Conservation (phyloP, 1,284 basidiomycete species). For the Rhodofomes roseus region DNA sequence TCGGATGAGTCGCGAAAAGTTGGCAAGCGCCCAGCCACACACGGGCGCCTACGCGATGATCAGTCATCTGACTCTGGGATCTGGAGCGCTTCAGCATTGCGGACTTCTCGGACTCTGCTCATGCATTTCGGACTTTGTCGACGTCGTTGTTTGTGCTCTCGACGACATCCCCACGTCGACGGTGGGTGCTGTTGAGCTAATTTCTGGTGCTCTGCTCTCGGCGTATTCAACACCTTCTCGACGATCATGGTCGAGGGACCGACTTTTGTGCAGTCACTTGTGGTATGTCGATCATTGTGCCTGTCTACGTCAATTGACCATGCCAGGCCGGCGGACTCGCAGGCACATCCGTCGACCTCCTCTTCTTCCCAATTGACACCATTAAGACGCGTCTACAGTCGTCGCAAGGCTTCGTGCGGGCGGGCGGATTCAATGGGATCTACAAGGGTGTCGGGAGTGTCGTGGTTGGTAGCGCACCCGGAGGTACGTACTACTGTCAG, state of each 20-base stretch:
- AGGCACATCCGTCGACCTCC: slow-evolving; percentile 87
- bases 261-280: slow-evolving; percentile 27
- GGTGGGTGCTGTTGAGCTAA: no score
- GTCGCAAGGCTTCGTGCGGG: slow-evolving; percentile 77
- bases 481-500: slow-evolving; percentile 54
- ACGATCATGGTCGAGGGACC: slow-evolving; percentile 3
- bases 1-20: background rate
- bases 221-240: no score
- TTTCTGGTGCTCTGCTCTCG: no score
- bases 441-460: slow-evolving; percentile 97
- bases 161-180: background rate
- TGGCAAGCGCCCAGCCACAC: background rate
- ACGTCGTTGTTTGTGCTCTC: background rate
- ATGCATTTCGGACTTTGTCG: background rate
- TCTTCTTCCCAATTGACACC: slow-evolving; percentile 97
- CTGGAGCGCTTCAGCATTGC: background rate
- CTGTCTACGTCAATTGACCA: background rate
- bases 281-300: slow-evolving; percentile 11
- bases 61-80: background rate
- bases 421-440: slow-evolving; percentile 90
- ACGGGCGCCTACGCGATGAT: background rate
- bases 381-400: slow-evolving; percentile 95
- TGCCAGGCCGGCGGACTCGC: slow-evolving; percentile 81
- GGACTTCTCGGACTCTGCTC: background rate
- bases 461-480: slow-evolving; percentile 92